These are phyloP conservation scores for Phytopythium helicoides DNA, from an alignment of 352 stramenopile genomes.

Conservation along the genomic window DNA sequence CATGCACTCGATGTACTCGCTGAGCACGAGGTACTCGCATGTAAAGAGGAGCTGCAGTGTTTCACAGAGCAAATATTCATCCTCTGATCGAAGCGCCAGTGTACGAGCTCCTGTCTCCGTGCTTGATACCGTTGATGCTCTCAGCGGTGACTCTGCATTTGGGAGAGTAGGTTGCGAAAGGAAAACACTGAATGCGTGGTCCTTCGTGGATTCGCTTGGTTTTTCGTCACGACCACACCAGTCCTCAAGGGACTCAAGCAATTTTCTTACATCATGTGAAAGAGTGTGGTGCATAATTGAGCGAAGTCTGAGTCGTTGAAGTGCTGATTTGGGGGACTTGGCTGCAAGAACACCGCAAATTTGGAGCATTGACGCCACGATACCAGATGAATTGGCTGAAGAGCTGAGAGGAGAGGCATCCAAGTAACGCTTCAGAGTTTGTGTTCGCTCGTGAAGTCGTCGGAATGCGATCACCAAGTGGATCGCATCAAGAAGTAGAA, in stretches of 20 bases:
- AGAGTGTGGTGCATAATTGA: background rate
- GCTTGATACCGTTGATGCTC: background rate
- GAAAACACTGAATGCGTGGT: no score
- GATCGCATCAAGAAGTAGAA: conserved; percentile 8
- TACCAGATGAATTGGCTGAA: background rate
- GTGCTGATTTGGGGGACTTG: background rate
- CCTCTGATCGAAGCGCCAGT: background rate
- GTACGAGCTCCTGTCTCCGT: background rate
- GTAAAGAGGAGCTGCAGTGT: conserved; percentile 29
- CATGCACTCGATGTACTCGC: conserved; percentile 36
- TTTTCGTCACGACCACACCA: background rate
- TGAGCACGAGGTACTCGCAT: conserved; percentile 26
- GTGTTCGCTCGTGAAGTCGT: background rate
- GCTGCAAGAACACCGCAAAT: background rate
- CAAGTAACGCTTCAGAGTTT: background rate
- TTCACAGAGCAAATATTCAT: conserved; percentile 8
- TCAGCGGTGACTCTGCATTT: no score
- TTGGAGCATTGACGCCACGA: background rate
- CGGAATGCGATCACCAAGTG: conserved; percentile 5
- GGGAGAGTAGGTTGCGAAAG: no score
- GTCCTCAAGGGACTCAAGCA: background rate
- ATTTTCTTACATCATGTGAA: background rate
- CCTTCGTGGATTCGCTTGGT: background rate
- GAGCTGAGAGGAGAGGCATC: background rate
- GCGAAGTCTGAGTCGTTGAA: background rate